A percentile compares a stretch with the other conserved stretches of the same genome.
phyloP scores from a whole-genome alignment of 306 rosid species.

The Lagenaria siceraria region DNA sequence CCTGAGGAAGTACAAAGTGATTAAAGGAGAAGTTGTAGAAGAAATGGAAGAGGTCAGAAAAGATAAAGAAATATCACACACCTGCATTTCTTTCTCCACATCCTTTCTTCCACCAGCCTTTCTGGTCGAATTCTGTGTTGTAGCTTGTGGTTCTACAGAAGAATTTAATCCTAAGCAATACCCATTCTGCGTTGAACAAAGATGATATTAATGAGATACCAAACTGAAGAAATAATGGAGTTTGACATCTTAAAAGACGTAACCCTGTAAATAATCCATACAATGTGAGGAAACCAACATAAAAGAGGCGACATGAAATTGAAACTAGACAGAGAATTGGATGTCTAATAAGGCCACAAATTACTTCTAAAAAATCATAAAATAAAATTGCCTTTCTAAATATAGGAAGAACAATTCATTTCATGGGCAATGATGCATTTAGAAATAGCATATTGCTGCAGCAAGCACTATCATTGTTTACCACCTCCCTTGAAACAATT shows the following conservation, averaged over 20 bases:
- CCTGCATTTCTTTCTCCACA: constrained; percentile 75
- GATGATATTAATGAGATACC: neutral
- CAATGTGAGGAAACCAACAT: neutral
- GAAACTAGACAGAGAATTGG: neutral
- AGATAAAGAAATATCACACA: constrained; percentile 18
- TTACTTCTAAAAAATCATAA: neutral
- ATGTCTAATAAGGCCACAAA: neutral
- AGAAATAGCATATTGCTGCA: neutral
- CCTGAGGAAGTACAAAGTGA: constrained; percentile 39
- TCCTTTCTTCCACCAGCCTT: constrained; percentile 92
- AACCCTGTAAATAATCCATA: neutral
- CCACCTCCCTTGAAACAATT: neutral
- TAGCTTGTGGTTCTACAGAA: constrained; percentile 38
- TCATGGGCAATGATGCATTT: neutral
- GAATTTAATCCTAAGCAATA: constrained; percentile 55
- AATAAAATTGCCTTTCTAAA: neutral
- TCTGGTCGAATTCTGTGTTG: constrained; percentile 60
- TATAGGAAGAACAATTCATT: neutral
- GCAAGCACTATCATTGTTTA: neutral
- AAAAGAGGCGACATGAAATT: neutral
- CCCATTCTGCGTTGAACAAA: constrained; percentile 38
- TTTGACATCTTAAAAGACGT: neutral
- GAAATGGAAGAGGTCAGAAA: constrained; percentile 8
- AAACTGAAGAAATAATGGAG: neutral
- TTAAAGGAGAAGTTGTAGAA: neutral